Conservation (phyloP, 306 rosid species). For the Fagus crenata region DNA sequence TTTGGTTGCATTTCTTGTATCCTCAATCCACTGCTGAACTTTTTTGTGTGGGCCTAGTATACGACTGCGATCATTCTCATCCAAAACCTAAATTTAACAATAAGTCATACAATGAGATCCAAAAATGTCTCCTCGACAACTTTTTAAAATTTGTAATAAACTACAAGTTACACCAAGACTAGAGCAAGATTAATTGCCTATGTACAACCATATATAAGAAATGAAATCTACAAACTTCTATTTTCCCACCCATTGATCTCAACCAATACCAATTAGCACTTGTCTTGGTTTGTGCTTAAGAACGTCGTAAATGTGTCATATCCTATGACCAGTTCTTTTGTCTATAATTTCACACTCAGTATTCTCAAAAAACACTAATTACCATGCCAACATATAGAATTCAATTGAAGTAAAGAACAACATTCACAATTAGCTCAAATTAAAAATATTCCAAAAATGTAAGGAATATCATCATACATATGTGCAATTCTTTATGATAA, state of each 20-base stretch:
- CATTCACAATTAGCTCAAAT: not conserved
- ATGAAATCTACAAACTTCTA: not conserved
- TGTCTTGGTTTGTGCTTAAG: not conserved
- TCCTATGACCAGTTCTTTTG: not conserved
- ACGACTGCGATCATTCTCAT: conserved; percentile 57
- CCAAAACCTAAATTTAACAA: conserved; percentile 54
- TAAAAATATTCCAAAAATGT: not conserved
- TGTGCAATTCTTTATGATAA: not conserved
- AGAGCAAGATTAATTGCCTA: conserved; percentile 1
- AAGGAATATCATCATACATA: not conserved
- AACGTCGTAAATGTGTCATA: not conserved
- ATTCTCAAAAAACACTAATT: not conserved
- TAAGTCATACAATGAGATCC: conserved; percentile 14
- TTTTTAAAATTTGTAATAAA: conserved; percentile 5
- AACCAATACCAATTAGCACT: not conserved
- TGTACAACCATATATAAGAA: not conserved
- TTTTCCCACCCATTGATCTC: not conserved
- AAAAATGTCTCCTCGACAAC: conserved; percentile 14
- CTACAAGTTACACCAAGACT: conserved; percentile 1
- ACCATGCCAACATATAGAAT: not conserved
- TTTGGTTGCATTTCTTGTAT: conserved; percentile 64
- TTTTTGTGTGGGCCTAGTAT: conserved; percentile 77
- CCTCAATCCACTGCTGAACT: conserved; percentile 80
- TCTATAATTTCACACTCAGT: not conserved
- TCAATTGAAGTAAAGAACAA: not conserved